A percentile compares a stretch with the other conserved stretches of the same genome.
These are phyloP conservation scores for Thymus quinquecostatus DNA, from an alignment of 257 asterid species.

Conservation along the genomic window DNA sequence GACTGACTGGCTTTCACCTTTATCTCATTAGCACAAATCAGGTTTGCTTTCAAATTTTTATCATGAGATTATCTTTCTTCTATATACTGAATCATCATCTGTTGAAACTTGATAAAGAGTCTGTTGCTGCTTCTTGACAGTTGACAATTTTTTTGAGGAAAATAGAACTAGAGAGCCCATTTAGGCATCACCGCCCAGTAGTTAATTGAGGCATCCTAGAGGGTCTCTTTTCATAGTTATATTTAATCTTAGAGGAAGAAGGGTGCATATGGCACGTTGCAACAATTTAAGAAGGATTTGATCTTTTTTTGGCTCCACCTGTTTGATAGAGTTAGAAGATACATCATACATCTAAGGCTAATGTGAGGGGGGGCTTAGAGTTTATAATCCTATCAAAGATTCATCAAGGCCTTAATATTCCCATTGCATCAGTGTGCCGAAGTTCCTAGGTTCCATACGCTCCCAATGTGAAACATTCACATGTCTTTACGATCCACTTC, in stretches of 20 bases:
- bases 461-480: not conserved
- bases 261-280: not conserved
- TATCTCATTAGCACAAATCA: constrained; percentile 92
- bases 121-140: not conserved
- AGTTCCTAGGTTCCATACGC: not conserved
- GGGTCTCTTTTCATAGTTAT: not conserved
- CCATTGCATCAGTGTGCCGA: constrained; percentile 1
- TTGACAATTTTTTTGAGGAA: not conserved
- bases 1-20: constrained; percentile 95
- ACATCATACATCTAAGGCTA: not conserved
- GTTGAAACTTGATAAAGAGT: constrained; percentile 20
- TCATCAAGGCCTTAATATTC: not conserved
- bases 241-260: not conserved
- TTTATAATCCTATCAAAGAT: not conserved
- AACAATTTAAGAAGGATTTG: not conserved
- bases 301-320: constrained; percentile 8
- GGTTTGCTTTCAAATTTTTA: constrained; percentile 55
- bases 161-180: not conserved
- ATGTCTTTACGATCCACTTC: not conserved
- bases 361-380: not conserved
- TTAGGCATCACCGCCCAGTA: not conserved
- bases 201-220: not conserved
- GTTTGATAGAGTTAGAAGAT: not conserved
- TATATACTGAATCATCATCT: constrained; percentile 1
- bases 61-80: constrained; percentile 13